Evolutionary conservation across 139 green algal species (phyloP).

Genomic region (Pleodorina starrii): DNA sequence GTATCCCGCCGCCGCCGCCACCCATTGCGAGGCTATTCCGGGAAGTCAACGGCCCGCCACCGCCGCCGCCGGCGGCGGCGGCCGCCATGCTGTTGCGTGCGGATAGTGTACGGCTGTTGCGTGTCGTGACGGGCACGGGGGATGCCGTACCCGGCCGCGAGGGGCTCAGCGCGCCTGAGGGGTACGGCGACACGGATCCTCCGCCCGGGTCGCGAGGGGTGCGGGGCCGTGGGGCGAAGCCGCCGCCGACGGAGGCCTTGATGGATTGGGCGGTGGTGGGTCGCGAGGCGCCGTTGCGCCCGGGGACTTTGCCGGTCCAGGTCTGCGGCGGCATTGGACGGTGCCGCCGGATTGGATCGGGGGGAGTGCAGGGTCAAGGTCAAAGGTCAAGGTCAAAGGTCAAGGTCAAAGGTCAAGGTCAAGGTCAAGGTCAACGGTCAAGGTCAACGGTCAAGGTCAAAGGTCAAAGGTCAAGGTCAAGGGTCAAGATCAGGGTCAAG

Average conservation of each 20-base stretch:
- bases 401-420: too few species aligned
- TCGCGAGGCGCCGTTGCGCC: background rate
- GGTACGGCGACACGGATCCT: conserved; percentile 16
- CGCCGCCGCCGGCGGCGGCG: background rate
- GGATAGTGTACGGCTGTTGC: background rate
- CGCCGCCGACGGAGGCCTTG: background rate
- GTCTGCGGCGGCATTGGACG: background rate
- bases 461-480: too few species aligned
- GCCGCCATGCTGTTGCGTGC: background rate
- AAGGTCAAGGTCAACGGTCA: too few species aligned
- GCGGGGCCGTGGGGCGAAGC: background rate
- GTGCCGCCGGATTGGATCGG: too few species aligned
- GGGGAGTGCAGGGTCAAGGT: too few species aligned
- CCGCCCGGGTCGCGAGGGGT: background rate
- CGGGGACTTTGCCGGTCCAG: background rate
- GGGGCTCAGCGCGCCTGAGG: background rate
- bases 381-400: too few species aligned
- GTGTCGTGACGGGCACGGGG: background rate
- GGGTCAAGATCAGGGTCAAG: too few species aligned
- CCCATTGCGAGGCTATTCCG: too few species aligned
- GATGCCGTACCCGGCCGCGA: background rate
- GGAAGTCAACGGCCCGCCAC: too few species aligned
- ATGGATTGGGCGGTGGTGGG: background rate
- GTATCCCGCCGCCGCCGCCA: too few species aligned
- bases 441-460: too few species aligned